Percentiles rank a stretch among this genome's conserved stretches.
Evolutionary conservation across 2,329 filamentous ascomycete genomes (phyloP).

Genomic region (Phyllosticta citrichinensis): DNA sequence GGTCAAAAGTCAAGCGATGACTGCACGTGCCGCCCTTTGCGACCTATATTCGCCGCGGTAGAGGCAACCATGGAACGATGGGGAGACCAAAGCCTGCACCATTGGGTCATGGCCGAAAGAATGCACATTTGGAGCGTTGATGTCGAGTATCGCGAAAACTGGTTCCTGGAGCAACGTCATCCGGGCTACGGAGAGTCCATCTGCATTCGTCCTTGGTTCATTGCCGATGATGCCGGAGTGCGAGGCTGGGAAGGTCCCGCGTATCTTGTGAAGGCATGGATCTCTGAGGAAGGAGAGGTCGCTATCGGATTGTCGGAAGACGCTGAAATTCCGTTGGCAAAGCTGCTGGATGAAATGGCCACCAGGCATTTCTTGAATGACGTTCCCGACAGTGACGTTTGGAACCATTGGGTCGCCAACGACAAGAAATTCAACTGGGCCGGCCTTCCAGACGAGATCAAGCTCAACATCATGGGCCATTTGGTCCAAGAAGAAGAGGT

Average conservation of each 20-base stretch:
- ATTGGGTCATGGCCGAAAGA: neutral
- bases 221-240: neutral
- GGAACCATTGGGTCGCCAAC: neutral
- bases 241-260: neutral
- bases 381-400: neutral
- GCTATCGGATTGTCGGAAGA: neutral
- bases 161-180: neutral
- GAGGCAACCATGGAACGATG: neutral
- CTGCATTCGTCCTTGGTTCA: neutral
- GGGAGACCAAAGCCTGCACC: neutral
- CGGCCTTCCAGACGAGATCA: neutral
- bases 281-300: neutral
- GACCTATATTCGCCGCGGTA: neutral
- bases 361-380: neutral
- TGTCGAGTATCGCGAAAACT: neutral
- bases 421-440: conserved; percentile 1
- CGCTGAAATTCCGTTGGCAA: neutral
- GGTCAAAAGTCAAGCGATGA: neutral
- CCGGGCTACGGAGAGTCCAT: neutral
- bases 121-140: neutral
- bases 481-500: neutral
- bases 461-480: neutral
- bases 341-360: neutral
- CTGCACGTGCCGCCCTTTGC: neutral
- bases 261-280: neutral